Evolutionary conservation across 768 basidiomycete species (phyloP).

Genomic region (Rhodotorula diobovata): DNA sequence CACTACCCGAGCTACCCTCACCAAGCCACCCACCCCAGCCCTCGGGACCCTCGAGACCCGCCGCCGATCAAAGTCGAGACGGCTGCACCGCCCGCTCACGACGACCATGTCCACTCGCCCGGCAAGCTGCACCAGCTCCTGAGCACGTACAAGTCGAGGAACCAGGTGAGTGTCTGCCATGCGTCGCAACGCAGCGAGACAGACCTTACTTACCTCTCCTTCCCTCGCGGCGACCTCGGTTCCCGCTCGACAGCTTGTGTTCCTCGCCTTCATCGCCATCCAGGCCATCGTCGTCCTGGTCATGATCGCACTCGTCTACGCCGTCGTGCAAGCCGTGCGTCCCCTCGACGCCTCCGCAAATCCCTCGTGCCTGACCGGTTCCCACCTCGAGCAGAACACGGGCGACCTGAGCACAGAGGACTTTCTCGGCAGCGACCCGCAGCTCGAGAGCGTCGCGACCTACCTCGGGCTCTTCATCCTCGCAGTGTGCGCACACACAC

Average conservation of each 20-base stretch:
- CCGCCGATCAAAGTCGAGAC: neutral
- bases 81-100: too few species aligned
- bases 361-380: neutral
- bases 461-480: conserved; percentile 39
- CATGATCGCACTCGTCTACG: conserved; percentile 36
- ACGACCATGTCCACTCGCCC: neutral
- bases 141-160: conserved; percentile 18
- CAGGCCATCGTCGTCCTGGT: conserved; percentile 19
- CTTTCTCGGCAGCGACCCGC: conserved; percentile 10
- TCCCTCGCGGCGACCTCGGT: neutral
- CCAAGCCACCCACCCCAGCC: neutral
- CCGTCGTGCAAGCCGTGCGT: conserved; percentile 5
- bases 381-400: conserved; percentile 2
- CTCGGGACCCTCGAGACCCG: neutral
- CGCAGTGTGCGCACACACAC: conserved; percentile 28
- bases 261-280: conserved; percentile 19
- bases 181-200: too few species aligned
- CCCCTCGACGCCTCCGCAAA: neutral
- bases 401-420: conserved; percentile 8
- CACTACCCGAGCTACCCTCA: neutral
- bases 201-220: too few species aligned
- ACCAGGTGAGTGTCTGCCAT: conserved; percentile 15
- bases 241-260: conserved; percentile 8
- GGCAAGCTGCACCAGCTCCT: neutral
- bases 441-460: conserved; percentile 32